These are phyloP conservation scores for Aspergillus conjunctus DNA, from an alignment of 495 filamentous ascomycete species.

Conservation along the genomic window DNA sequence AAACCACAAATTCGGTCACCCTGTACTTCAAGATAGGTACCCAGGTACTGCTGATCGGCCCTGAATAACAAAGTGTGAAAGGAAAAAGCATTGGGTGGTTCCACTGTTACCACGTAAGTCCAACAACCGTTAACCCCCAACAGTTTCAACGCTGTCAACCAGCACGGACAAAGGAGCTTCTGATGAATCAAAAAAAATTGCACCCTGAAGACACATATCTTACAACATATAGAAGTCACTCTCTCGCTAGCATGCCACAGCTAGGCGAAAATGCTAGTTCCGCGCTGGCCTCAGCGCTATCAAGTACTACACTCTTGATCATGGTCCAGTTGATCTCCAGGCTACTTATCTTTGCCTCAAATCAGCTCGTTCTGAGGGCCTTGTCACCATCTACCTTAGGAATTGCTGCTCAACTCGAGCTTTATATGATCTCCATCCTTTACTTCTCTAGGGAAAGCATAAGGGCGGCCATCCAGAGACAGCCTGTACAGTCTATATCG, in stretches of 20 bases:
- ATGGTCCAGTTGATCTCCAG: constrained; percentile 82
- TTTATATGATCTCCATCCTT: constrained; percentile 83
- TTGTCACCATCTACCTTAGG: constrained; percentile 83
- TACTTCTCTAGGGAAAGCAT: constrained; percentile 92
- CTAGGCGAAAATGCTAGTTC: constrained; percentile 25
- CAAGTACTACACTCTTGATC: constrained; percentile 83
- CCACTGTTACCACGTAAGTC: too few relatives aligned
- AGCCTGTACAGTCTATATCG: constrained; percentile 45
- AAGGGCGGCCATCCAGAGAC: constrained; percentile 81
- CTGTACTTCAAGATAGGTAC: too few relatives aligned
- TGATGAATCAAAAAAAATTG: not conserved
- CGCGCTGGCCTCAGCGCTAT: constrained; percentile 50
- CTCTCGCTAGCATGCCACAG: constrained; percentile 20
- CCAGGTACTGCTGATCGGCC: too few relatives aligned
- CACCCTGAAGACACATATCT: not conserved
- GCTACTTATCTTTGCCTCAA: constrained; percentile 83
- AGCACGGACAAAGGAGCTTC: too few relatives aligned
- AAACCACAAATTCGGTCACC: too few relatives aligned
- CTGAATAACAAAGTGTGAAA: too few relatives aligned
- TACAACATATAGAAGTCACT: not conserved
- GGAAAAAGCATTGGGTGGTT: too few relatives aligned
- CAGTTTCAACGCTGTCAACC: too few relatives aligned
- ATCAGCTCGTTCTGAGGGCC: constrained; percentile 85
- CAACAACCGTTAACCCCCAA: too few relatives aligned
- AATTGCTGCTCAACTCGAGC: constrained; percentile 83